phyloP scores from a whole-genome alignment of 1,284 basidiomycete genomes.

The Sanghuangporus sanghuang region DNA sequence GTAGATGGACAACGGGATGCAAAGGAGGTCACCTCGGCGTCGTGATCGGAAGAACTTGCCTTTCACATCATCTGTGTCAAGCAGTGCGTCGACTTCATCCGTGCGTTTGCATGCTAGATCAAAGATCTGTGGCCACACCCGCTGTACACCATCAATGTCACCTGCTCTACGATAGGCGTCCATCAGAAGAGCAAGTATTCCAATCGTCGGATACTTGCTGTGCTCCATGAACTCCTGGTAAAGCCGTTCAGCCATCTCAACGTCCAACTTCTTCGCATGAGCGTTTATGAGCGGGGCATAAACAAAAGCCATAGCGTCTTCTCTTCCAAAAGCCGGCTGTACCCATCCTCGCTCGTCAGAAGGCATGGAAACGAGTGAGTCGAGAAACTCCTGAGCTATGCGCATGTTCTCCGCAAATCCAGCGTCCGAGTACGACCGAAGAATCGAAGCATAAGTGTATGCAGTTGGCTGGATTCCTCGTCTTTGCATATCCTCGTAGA shows the following conservation, averaged over 20 bases:
- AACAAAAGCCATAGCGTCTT: constrained; percentile 46
- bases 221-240: constrained; percentile 49
- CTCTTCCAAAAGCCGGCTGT: constrained; percentile 32
- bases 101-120: constrained; percentile 41
- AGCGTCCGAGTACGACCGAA: constrained; percentile 55
- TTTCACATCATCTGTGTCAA: constrained; percentile 19
- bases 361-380: constrained; percentile 37
- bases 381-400: constrained; percentile 61
- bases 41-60: constrained; percentile 22
- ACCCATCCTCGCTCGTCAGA: constrained; percentile 35
- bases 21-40: constrained; percentile 55
- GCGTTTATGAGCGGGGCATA: constrained; percentile 62
- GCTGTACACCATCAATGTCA: constrained; percentile 51
- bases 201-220: constrained; percentile 51
- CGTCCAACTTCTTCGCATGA: constrained; percentile 44
- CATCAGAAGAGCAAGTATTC: constrained; percentile 64
- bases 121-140: constrained; percentile 71
- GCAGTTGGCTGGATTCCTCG: constrained; percentile 68
- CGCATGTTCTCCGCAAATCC: constrained; percentile 42
- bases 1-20: constrained; percentile 80
- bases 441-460: constrained; percentile 68
- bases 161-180: constrained; percentile 67
- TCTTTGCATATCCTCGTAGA: constrained; percentile 72
- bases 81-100: constrained; percentile 32
- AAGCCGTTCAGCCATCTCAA: constrained; percentile 54